Conservation (phyloP, 2,329 filamentous ascomycete genomes). For the Scopulariopsis brevicaulis region DNA sequence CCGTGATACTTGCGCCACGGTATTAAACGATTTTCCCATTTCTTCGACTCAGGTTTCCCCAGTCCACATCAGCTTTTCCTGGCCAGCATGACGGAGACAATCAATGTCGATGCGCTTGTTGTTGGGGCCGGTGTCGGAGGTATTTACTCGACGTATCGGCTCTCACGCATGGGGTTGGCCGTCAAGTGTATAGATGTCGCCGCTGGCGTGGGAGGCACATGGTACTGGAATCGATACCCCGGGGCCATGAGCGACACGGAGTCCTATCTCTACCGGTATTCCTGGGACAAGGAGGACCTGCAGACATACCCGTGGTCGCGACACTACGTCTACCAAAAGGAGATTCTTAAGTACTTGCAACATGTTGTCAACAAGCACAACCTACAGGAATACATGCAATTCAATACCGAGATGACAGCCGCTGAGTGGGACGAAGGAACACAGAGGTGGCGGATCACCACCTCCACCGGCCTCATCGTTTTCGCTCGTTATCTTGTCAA, state of each 20-base stretch:
- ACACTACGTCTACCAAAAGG: constrained; percentile 3
- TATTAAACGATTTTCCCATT: too few relatives aligned
- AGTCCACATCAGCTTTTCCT: too few relatives aligned
- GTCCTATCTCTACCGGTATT: constrained; percentile 3
- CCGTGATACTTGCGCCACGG: too few relatives aligned
- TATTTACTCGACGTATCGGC: background rate
- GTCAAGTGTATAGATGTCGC: constrained; percentile 11
- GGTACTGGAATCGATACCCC: constrained; percentile 15
- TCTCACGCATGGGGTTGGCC: background rate
- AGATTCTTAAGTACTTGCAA: constrained; percentile 7
- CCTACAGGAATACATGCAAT: constrained; percentile 23
- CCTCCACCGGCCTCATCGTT: background rate
- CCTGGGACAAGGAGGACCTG: constrained; percentile 6
- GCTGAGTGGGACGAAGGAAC: constrained; percentile 19
- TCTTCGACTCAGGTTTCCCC: too few relatives aligned
- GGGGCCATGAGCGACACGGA: constrained; percentile 3
- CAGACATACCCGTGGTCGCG: constrained; percentile 5
- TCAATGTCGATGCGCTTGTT: background rate
- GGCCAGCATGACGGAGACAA: background rate
- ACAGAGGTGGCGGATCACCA: background rate
- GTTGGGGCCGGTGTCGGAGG: background rate
- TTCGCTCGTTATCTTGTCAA: background rate
- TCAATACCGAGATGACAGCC: constrained; percentile 22
- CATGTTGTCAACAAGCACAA: constrained; percentile 10
- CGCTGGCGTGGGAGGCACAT: constrained; percentile 12